phyloP scores from a whole-genome alignment of 805 yeast species.

The Teunomyces pallodes region DNA sequence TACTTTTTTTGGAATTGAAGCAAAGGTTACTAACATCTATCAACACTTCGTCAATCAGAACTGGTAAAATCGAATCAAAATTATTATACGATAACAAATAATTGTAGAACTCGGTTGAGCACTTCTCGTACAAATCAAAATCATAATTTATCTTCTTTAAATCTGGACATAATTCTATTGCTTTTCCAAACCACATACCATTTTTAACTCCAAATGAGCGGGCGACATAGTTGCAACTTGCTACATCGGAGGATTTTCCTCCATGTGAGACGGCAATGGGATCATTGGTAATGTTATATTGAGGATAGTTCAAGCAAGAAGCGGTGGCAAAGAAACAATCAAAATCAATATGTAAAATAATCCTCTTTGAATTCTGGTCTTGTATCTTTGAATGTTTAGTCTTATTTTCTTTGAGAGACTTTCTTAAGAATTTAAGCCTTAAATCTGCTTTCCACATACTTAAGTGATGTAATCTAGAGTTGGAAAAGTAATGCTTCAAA shows the following conservation, averaged over 20 bases:
- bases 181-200: constrained; percentile 86
- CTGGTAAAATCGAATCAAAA: constrained; percentile 62
- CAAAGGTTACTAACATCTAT: constrained; percentile 52
- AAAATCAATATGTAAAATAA: constrained; percentile 81
- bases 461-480: constrained; percentile 84
- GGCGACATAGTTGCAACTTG: constrained; percentile 90
- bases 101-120: constrained; percentile 64
- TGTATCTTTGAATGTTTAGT: neutral
- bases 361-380: constrained; percentile 7
- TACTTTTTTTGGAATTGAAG: constrained; percentile 7
- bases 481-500: constrained; percentile 65
- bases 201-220: constrained; percentile 73
- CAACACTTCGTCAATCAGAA: constrained; percentile 91
- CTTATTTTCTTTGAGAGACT: constrained; percentile 34
- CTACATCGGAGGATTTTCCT: constrained; percentile 67
- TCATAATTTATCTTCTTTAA: constrained; percentile 66
- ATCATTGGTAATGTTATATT: constrained; percentile 46
- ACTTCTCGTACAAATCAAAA: constrained; percentile 66
- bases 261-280: constrained; percentile 68
- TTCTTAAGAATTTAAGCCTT: constrained; percentile 54
- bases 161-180: constrained; percentile 63
- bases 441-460: constrained; percentile 84
- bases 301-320: constrained; percentile 58
- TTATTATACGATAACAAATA: constrained; percentile 45
- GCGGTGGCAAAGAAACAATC: constrained; percentile 94